These are phyloP conservation scores for Fusarium burgessii DNA, from an alignment of 2,329 filamentous ascomycete species.

Conservation along the genomic window DNA sequence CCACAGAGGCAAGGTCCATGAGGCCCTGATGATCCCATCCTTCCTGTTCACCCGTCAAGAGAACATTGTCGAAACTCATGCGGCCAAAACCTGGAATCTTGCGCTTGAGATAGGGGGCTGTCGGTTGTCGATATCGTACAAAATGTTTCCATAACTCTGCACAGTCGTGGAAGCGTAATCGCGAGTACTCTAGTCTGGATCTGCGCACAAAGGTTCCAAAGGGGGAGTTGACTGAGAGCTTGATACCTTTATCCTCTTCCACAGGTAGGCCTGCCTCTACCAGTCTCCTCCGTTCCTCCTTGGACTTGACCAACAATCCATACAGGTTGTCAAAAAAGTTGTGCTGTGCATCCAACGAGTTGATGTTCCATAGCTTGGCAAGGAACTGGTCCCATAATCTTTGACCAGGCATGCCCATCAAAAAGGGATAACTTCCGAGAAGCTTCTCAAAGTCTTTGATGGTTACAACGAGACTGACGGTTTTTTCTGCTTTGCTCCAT, in stretches of 20 bases:
- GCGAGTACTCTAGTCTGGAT: conserved; percentile 81
- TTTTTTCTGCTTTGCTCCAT: conserved; percentile 63
- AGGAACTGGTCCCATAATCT: conserved; percentile 92
- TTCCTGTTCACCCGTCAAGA: conserved; percentile 61
- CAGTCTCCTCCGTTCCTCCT: conserved; percentile 69
- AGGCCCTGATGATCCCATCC: conserved; percentile 62
- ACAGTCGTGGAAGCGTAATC: conserved; percentile 83
- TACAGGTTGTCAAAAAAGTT: conserved; percentile 75
- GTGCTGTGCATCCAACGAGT: conserved; percentile 84
- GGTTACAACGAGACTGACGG: conserved; percentile 64
- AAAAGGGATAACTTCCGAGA: conserved; percentile 64
- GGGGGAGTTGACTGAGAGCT: conserved; percentile 79
- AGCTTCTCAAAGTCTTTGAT: conserved; percentile 71
- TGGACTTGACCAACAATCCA: conserved; percentile 70
- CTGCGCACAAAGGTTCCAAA: conserved; percentile 84
- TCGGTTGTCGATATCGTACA: conserved; percentile 82
- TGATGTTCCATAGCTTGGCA: conserved; percentile 83
- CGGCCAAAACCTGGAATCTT: conserved; percentile 71
- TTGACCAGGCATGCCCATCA: conserved; percentile 74
- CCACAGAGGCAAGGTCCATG: conserved; percentile 59
- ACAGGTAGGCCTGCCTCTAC: conserved; percentile 59
- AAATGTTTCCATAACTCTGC: conserved; percentile 85
- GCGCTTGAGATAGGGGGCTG: conserved; percentile 72
- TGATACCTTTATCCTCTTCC: conserved; percentile 66
- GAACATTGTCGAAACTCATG: conserved; percentile 68